A percentile compares a stretch with the other conserved stretches of the same genome.
Conservation (phyloP, 805 yeast genomes). For the Kockiozyma suomiensis region DNA sequence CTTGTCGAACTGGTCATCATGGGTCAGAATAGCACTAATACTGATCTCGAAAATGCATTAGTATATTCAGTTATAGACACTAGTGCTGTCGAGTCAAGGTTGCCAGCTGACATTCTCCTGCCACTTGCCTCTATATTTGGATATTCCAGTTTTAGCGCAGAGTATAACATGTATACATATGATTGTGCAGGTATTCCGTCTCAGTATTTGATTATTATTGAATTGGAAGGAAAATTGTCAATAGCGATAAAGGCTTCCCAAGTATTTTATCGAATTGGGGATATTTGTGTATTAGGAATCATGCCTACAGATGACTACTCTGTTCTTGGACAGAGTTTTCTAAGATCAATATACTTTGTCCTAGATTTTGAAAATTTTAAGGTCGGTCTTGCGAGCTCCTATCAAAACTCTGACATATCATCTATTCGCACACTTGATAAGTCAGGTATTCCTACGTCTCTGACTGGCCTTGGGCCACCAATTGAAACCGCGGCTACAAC, state of each 20-base stretch:
- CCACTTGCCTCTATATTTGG: constrained; percentile 6
- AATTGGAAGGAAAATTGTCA: neutral
- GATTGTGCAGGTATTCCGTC: neutral
- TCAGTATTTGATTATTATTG: neutral
- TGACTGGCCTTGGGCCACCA: neutral
- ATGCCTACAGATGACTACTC: neutral
- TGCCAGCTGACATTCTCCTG: neutral
- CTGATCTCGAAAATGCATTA: neutral
- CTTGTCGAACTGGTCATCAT: neutral
- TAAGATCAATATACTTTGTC: constrained; percentile 6
- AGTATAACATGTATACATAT: constrained; percentile 1
- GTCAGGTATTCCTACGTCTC: constrained; percentile 2
- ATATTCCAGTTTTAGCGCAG: neutral
- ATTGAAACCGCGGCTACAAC: neutral
- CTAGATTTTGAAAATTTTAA: constrained; percentile 10
- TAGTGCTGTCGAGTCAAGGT: neutral
- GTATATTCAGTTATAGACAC: constrained; percentile 1
- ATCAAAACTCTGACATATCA: neutral
- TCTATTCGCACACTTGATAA: neutral
- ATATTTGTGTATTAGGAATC: constrained; percentile 3
- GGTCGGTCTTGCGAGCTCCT: constrained; percentile 4
- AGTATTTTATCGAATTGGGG: constrained; percentile 1
- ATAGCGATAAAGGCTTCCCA: neutral
- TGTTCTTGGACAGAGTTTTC: constrained; percentile 8
- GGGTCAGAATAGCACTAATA: neutral